Base-by-base conservation (phyloP, 352 stramenopile species). In the Globisporangium echinulatum region DNA sequence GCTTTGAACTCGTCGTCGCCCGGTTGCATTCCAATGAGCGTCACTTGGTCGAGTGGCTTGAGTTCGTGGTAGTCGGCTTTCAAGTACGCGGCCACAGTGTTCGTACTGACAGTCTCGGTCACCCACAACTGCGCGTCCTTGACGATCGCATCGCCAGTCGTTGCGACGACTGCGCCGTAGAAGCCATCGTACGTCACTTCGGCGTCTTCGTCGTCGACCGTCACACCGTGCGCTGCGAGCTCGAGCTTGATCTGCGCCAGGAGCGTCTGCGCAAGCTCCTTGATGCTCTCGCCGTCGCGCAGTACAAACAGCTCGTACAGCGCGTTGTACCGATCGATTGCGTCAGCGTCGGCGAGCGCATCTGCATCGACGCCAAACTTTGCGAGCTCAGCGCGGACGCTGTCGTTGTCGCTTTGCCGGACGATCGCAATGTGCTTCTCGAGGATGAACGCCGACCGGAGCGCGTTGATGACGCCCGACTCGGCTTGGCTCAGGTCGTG, bases 391-490 rank as follows among this genome's bases (percentile, higher is more conserved):
- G 58, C 56, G 4, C 69, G 63, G 50, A 92, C 73, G 1, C 59
- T 58, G 3, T 58, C 44, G 1, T 70, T 54, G 14, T 74, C 69
- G 4, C 63, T 75, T 58, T 87, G 72, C 17, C 74, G 57, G 42
- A 85, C 68, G 49, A 89, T 76, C 1, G 73, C 87, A 52, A 92
- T 90, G 38, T 63, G 65, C 52, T 89, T 90, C 43, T 89, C 83
- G 46, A 87, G 79, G 17, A 92, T 51, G 54, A 90, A 91, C 10
- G 71, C 71, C 0, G 76, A 68, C 15, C 79, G 78, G 7, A 90
- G 59, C 13, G 75, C 71, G 49, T 88, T 82, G 39, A 90, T 77
- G 14, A 87, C 57, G 7, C 59, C 64, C 0, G 74, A 69, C 47
- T 88, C 79, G 4, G 77, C 73, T 11, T 63, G 25, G 8, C 71